phyloP scores from a whole-genome alignment of 495 filamentous ascomycete genomes.

The Penicillium angulare region DNA sequence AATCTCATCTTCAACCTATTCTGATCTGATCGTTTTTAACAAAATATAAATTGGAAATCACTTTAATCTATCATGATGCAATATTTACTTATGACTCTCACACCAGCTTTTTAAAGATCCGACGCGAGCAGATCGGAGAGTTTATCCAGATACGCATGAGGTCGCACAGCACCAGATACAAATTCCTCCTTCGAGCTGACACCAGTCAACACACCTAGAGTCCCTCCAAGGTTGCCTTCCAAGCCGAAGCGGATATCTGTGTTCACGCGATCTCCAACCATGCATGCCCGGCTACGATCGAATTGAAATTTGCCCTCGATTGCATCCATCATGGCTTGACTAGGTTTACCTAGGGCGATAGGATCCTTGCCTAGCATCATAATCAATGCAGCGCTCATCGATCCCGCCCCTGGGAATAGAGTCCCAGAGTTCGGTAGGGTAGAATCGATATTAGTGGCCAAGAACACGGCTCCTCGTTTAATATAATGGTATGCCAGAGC shows the following conservation, averaged over 20 bases:
- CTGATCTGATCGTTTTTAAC: too few relatives aligned
- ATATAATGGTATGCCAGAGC: constrained; percentile 83
- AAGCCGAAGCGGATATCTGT: constrained; percentile 97
- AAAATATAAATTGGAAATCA: too few relatives aligned
- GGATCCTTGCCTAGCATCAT: constrained; percentile 70
- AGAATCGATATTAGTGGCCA: constrained; percentile 89
- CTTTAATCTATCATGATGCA: too few relatives aligned
- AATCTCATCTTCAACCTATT: too few relatives aligned
- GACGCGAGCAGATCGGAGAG: constrained; percentile 67
- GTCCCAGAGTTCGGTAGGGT: constrained; percentile 76
- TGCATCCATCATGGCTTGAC: constrained; percentile 98
- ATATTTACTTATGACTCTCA: too few relatives aligned
- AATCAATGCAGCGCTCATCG: constrained; percentile 73
- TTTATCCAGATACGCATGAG: constrained; percentile 76
- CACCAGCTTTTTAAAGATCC: constrained; percentile 8
- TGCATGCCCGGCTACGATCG: constrained; percentile 81
- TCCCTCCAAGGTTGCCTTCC: constrained; percentile 87
- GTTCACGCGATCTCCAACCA: constrained; percentile 92
- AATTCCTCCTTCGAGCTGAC: constrained; percentile 79
- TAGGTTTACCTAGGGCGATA: constrained; percentile 84
- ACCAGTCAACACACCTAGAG: constrained; percentile 86
- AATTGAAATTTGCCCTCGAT: constrained; percentile 94
- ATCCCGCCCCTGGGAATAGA: constrained; percentile 90
- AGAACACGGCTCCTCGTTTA: constrained; percentile 75
- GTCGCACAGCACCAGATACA: constrained; percentile 68